Evolutionary conservation across 257 asterid species (phyloP).

Genomic region (Verbascum thapsus): DNA sequence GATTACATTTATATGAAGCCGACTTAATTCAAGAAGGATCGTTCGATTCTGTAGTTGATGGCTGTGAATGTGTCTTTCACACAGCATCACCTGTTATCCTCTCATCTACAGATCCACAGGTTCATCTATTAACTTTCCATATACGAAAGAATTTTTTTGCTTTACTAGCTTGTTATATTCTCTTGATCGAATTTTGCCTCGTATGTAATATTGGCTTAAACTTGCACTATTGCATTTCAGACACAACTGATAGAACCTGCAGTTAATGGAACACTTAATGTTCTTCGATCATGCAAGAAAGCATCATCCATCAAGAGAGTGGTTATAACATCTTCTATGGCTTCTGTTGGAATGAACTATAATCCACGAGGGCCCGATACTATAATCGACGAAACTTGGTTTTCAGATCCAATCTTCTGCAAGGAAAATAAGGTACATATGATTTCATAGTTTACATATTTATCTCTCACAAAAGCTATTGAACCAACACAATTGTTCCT

Average conservation of each 20-base stretch:
- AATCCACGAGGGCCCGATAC: conserved; percentile 26
- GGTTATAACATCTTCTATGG: conserved; percentile 54
- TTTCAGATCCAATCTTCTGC: conserved; percentile 44
- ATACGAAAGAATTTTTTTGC: too few species aligned
- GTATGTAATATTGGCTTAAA: too few species aligned
- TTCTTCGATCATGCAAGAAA: conserved; percentile 46
- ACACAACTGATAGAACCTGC: conserved; percentile 58
- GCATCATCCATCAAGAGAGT: conserved; percentile 43
- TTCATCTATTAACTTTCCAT: neutral
- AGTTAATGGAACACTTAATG: conserved; percentile 54
- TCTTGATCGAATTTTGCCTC: too few species aligned
- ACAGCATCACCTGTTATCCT: conserved; percentile 50
- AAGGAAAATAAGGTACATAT: conserved; percentile 39
- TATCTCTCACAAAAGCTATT: too few species aligned
- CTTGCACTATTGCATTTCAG: conserved; percentile 28
- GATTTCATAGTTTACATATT: too few species aligned
- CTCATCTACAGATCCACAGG: conserved; percentile 39
- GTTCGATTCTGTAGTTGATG: conserved; percentile 49
- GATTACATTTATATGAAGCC: conserved; percentile 44
- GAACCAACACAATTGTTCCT: too few species aligned
- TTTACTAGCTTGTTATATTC: too few species aligned
- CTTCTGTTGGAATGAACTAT: conserved; percentile 34
- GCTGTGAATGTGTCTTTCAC: conserved; percentile 59
- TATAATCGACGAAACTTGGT: conserved; percentile 57
- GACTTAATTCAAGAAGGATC: conserved; percentile 49